phyloP scores from a whole-genome alignment of 202 grass and related monocot genomes.

The Panicum virgatum region DNA sequence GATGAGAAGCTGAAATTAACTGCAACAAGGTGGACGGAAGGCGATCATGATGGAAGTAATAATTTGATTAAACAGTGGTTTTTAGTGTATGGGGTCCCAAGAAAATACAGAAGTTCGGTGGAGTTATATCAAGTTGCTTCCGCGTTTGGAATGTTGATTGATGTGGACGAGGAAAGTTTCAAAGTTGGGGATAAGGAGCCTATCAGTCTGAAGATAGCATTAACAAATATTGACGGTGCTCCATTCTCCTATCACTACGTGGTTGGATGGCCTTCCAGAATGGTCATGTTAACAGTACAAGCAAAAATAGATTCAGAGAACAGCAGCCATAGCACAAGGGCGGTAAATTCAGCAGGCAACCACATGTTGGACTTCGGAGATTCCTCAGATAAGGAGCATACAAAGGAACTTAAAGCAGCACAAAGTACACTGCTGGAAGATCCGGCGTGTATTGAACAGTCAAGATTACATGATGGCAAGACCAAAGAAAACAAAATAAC shows the following conservation, averaged over 20 bases:
- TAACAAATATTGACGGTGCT: conserved; percentile 1
- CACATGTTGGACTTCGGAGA: background rate
- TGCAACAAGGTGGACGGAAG: conserved; percentile 34
- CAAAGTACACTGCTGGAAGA: conserved; percentile 1
- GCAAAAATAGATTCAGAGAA: conserved; percentile 24
- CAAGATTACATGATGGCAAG: background rate
- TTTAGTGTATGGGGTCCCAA: conserved; percentile 42
- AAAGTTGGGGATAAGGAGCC: conserved; percentile 28
- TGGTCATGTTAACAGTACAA: conserved; percentile 25
- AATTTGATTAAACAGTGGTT: conserved; percentile 36
- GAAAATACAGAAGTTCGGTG: conserved; percentile 43
- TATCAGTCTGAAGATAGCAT: conserved; percentile 41
- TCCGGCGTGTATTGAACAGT: conserved; percentile 1
- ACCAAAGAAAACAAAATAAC: conserved; percentile 25
- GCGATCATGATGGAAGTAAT: background rate
- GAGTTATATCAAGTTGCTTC: conserved; percentile 49
- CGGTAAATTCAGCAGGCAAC: background rate
- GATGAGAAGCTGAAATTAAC: conserved; percentile 25
- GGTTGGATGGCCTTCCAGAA: conserved; percentile 37
- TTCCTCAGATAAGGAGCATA: conserved; percentile 10
- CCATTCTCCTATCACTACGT: conserved; percentile 35
- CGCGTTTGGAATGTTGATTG: conserved; percentile 38
- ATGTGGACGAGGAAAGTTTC: conserved; percentile 44
- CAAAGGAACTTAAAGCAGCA: background rate
- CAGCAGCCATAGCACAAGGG: background rate